Evolutionary conservation across 331 rosid genomes (phyloP), one percentile per base, ranked within the genome.

Genomic region (Acacia pycnantha): DNA sequence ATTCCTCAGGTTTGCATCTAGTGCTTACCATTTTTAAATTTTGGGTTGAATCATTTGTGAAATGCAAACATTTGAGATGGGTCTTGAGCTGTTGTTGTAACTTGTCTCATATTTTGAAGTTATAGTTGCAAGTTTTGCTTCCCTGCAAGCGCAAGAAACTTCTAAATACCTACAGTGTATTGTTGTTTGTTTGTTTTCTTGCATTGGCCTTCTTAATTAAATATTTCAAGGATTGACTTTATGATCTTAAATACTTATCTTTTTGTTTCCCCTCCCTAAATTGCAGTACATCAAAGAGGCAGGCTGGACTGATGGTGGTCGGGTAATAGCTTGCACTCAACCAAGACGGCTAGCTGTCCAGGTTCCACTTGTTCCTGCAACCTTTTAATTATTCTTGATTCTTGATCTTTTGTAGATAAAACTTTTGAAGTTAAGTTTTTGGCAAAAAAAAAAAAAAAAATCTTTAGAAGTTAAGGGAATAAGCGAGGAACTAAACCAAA

Each of bases 331-430:
- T 61, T 95, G 98, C 80, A 95, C 98, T 75, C 98, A 93, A 82
- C 98, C 98, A 31, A 85, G 98, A 80, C 84, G 98, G 70, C 82
- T 95, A 48, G 98, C 98, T 70, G 98, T 95, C 43, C 98, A 94
- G 97, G 98, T 94, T 61, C 46, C 4, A 61, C 70, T 71, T 65
- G 40, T 50, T 75, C 50, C 27, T n/a, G 19, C 16, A 48, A 5
- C 70, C 15, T 24, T 83, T 46, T 70, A 47, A 73, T 14, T 41
- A 35, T 44, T 53, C 64, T 67, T 44, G 16, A 19, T 46, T 71
- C 59, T 46, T 46, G 27, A 71, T 46, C 27, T 46, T 46, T 50
- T 44, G 47, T 9, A 44, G 56, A 44, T 69, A 71, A 8, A 29
- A 46, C 29, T 44, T 19, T 19, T 3, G 4, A 44, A 44, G 31